A percentile compares a stretch with the other conserved stretches of the same genome.
These are phyloP conservation scores for Saccharata proteae DNA, from an alignment of 2,329 filamentous ascomycete species.

Conservation along the genomic window DNA sequence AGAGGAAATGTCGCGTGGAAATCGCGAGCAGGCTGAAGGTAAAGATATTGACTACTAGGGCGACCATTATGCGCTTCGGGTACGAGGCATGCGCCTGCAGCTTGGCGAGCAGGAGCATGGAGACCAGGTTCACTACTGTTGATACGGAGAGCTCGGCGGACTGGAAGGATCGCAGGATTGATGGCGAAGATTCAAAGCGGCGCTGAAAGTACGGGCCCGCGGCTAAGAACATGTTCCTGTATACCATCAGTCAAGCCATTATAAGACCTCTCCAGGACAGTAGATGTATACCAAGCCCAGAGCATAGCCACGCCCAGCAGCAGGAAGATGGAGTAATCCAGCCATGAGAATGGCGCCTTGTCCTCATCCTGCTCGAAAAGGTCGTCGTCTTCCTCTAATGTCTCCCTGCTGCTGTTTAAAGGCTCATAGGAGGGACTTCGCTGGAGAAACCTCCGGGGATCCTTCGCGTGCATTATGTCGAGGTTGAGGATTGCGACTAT, in stretches of 20 bases:
- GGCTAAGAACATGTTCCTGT: slow-evolving; percentile 95
- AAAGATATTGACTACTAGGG: slow-evolving; percentile 63
- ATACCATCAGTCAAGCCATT: neutral
- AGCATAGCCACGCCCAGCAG: slow-evolving; percentile 87
- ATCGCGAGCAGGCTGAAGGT: slow-evolving; percentile 68
- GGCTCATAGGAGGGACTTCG: too few species aligned
- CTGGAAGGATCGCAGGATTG: slow-evolving; percentile 74
- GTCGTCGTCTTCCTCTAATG: slow-evolving; percentile 21
- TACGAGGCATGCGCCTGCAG: slow-evolving; percentile 78
- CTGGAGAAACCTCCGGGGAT: too few species aligned
- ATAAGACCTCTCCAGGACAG: too few species aligned
- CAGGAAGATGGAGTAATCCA: slow-evolving; percentile 76
- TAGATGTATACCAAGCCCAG: slow-evolving; percentile 70
- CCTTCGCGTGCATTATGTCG: too few species aligned
- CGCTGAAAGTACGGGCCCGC: slow-evolving; percentile 85
- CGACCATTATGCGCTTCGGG: slow-evolving; percentile 68
- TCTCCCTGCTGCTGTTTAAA: slow-evolving; percentile 24
- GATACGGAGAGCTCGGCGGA: slow-evolving; percentile 79
- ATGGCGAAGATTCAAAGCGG: slow-evolving; percentile 60
- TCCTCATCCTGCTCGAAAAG: slow-evolving; percentile 13
- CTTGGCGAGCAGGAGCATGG: slow-evolving; percentile 65
- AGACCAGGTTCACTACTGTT: slow-evolving; percentile 66
- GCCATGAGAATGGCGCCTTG: slow-evolving; percentile 57
- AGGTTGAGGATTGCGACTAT: too few species aligned
- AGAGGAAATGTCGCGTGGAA: slow-evolving; percentile 60